These are phyloP conservation scores for Pseudogymnoascus sp. DNA, from an alignment of 2,329 filamentous ascomycete genomes.

Conservation along the genomic window DNA sequence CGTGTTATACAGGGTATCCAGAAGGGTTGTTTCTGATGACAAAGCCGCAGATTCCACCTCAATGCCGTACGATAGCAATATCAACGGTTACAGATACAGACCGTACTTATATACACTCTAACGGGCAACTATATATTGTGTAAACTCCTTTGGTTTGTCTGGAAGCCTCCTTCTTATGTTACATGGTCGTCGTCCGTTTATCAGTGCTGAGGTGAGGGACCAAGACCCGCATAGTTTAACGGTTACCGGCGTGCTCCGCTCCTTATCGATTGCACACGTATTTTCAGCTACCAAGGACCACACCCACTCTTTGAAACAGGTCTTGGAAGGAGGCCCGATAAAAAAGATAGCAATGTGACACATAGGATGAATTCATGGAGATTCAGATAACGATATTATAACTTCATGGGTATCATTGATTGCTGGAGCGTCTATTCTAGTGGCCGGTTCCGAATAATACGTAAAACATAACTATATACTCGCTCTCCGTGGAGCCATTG, in stretches of 20 bases:
- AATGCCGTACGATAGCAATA: not conserved
- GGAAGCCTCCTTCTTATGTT: not conserved
- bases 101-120: not conserved
- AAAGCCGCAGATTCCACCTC: not conserved
- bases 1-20: conserved; percentile 1
- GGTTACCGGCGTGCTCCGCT: not conserved
- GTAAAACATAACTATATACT: conserved; percentile 44
- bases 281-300: not conserved
- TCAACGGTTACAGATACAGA: not conserved
- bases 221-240: not conserved
- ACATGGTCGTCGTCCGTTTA: not conserved
- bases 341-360: not conserved
- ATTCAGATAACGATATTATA: not conserved
- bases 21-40: not conserved
- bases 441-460: not conserved
- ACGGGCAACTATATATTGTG: conserved; percentile 1
- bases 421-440: not conserved
- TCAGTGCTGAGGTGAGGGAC: not conserved
- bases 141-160: conserved; percentile 2
- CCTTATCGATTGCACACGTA: not conserved
- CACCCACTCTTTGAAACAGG: not conserved
- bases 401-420: conserved; percentile 2
- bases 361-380: not conserved
- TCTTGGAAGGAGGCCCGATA: not conserved
- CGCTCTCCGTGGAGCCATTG: conserved; percentile 69